Evolutionary conservation across 2,329 filamentous ascomycete genomes (phyloP), one percentile per base, ranked within the genome.

Genomic region (Penicillium sumatraense): DNA sequence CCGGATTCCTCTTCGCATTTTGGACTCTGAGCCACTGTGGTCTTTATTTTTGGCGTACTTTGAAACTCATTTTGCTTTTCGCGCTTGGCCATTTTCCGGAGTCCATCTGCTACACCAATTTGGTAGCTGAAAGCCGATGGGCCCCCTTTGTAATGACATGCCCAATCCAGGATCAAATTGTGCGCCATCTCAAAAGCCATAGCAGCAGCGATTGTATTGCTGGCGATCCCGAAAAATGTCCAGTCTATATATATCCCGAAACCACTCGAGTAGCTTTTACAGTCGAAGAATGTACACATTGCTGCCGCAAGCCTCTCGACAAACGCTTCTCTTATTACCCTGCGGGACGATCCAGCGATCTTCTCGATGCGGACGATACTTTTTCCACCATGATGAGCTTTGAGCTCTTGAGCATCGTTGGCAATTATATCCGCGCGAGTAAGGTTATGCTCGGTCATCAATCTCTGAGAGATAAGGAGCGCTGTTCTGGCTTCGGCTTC

Each of bases 101-200:
- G 54, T 13, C 65, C 62, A 41, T 58, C 51, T 14, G 58, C 59
- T 13, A 65, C 57, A 21, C 64, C 62, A 13, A 65, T 48, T 48
- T 62, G 59, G 40, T 67, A 68, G 48, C 63, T 67, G 29, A 36
- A 50, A 18, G 57, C 54, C 7, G 55, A 31, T 10, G 53, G 51
- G 14, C 60, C 58, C 3, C 62, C 56, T 38, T 57, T 63, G 21
- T 65, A 59, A n/a, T 31, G 45, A 46, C 53, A 53, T 3, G 61
- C 57, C 63, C 64, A 67, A 21, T 62, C 55, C 27, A 60, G 41
- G 10, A 64, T 65, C 54, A 59, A 46, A 51, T 67, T 68, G 36
- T 66, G 57, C 23, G 54, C 54, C 48, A 54, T 54, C 49, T 58
- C 54, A 16, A 62, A 62, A 9, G 48, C 52, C 33, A 21, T 44